Evolutionary conservation across 495 filamentous ascomycete genomes (phyloP).

Genomic region (Venustampulla echinocandica): DNA sequence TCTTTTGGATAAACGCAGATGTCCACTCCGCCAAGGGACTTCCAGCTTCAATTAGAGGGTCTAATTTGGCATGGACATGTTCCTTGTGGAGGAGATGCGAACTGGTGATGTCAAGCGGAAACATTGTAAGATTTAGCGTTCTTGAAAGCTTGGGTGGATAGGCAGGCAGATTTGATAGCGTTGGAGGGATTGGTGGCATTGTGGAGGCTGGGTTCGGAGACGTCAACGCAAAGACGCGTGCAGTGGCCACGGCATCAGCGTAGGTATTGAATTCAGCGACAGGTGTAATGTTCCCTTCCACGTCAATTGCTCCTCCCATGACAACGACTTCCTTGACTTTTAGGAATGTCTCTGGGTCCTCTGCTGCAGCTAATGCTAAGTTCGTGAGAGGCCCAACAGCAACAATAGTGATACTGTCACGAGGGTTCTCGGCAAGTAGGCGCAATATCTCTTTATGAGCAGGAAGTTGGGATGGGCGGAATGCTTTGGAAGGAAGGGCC

Average conservation of each 20-base stretch:
- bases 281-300: conserved; percentile 74
- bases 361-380: conserved; percentile 75
- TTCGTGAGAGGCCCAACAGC: conserved; percentile 89
- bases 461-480: conserved; percentile 60
- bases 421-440: conserved; percentile 65
- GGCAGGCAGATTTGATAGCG: conserved; percentile 40
- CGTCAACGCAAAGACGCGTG: conserved; percentile 82
- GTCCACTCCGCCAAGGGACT: conserved; percentile 83
- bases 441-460: conserved; percentile 82
- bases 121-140: conserved; percentile 64
- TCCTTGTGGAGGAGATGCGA: conserved; percentile 57
- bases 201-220: conserved; percentile 60
- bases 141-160: conserved; percentile 60
- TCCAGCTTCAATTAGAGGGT: conserved; percentile 38
- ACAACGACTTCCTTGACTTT: conserved; percentile 82
- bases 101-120: conserved; percentile 85
- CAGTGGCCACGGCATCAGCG: conserved; percentile 75
- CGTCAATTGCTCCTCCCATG: conserved; percentile 88
- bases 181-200: conserved; percentile 52
- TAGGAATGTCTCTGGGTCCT: conserved; percentile 80
- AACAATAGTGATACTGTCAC: conserved; percentile 78
- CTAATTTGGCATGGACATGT: conserved; percentile 48
- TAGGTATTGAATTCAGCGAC: conserved; percentile 78
- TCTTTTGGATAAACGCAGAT: conserved; percentile 63
- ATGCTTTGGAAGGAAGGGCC: conserved; percentile 39